Conservation (phyloP, 371 early-diverging fungal species). For the Sporodiniella umbellata region DNA sequence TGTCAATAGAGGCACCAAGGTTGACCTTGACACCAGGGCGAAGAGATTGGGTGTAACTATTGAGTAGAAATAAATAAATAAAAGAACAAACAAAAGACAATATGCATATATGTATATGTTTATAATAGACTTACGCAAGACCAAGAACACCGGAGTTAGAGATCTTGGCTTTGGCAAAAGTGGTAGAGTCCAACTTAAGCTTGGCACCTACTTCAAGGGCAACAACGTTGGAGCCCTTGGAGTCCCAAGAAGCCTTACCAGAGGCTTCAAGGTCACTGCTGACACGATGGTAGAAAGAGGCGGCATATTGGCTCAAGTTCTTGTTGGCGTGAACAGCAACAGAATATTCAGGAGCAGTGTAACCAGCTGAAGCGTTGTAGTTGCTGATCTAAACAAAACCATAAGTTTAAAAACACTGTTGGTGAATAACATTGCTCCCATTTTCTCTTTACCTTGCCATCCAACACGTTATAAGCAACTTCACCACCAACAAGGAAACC, state of each 20-base stretch:
- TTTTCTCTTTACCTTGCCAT: constrained; percentile 58
- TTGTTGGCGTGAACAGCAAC: constrained; percentile 82
- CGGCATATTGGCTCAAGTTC: constrained; percentile 73
- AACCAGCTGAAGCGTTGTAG: constrained; percentile 86
- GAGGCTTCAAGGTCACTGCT: constrained; percentile 88
- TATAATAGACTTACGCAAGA: constrained; percentile 52
- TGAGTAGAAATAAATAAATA: neutral
- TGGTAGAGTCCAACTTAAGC: constrained; percentile 82
- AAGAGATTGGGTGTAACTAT: constrained; percentile 84
- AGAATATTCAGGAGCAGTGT: constrained; percentile 82
- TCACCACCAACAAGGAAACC: constrained; percentile 92
- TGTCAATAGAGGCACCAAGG: constrained; percentile 91
- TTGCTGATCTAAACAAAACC: constrained; percentile 54
- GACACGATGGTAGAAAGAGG: constrained; percentile 96
- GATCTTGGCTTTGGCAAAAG: constrained; percentile 96
- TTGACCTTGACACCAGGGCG: constrained; percentile 94
- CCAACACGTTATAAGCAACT: constrained; percentile 86
- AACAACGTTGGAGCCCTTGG: constrained; percentile 69
- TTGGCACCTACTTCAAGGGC: constrained; percentile 95
- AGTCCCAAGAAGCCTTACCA: constrained; percentile 90
- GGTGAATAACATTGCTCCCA: neutral
- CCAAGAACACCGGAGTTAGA: constrained; percentile 92
- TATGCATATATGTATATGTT: constrained; percentile 14
- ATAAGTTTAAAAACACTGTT: neutral
- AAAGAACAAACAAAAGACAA: neutral